Conservation (phyloP, 1,284 basidiomycete species). For the Heterobasidion parviporum region DNA sequence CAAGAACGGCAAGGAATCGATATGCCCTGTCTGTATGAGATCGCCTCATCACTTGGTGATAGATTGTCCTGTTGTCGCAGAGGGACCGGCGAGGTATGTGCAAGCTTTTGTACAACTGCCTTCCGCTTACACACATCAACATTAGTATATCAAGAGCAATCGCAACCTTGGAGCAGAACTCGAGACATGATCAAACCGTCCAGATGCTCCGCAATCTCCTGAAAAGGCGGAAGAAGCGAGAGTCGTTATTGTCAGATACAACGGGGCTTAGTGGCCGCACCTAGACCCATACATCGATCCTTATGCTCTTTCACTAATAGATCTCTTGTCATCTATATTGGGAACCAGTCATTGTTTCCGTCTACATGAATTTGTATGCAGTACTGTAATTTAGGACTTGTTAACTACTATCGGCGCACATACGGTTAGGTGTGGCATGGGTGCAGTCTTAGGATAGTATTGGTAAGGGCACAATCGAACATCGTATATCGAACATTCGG, state of each 20-base stretch:
- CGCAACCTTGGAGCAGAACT: constrained; percentile 33
- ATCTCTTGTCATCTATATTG: too few relatives aligned
- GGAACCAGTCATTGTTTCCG: too few relatives aligned
- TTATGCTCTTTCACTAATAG: too few relatives aligned
- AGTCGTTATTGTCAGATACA: not conserved
- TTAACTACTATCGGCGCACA: too few relatives aligned
- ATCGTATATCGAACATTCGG: too few relatives aligned
- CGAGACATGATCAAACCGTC: constrained; percentile 27
- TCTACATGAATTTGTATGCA: too few relatives aligned
- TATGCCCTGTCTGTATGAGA: constrained; percentile 39
- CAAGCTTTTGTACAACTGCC: not conserved
- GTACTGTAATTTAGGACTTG: too few relatives aligned
- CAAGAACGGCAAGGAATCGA: constrained; percentile 16
- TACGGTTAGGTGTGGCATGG: too few relatives aligned
- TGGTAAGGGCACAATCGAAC: too few relatives aligned
- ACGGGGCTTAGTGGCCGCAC: too few relatives aligned
- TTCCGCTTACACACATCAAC: not conserved
- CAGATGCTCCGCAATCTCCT: constrained; percentile 36
- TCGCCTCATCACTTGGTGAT: constrained; percentile 35
- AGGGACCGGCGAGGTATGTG: constrained; percentile 42
- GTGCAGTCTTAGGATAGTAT: too few relatives aligned
- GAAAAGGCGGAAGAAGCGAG: constrained; percentile 29
- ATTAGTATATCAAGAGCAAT: constrained; percentile 40
- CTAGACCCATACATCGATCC: too few relatives aligned
- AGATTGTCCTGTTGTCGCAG: constrained; percentile 41